phyloP scores from a whole-genome alignment of 305 asterid species.

The Solanum hybrid region DNA sequence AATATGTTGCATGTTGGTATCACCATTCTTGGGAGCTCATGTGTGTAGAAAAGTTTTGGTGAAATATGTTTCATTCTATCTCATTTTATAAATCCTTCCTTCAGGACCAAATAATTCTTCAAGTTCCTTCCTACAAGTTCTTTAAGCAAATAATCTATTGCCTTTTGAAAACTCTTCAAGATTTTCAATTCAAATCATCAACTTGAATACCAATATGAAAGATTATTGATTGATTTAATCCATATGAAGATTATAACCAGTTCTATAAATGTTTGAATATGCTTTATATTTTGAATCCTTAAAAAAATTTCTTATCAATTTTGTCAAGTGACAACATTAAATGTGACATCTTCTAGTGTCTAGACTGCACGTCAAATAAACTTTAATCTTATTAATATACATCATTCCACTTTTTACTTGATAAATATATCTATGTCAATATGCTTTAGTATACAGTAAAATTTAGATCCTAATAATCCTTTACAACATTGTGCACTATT shows the following conservation, averaged over 20 bases:
- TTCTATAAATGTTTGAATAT: background rate
- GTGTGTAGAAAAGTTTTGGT: background rate
- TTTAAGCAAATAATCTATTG: background rate
- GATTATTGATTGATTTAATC: background rate
- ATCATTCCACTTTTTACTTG: too few species aligned
- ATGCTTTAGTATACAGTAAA: too few species aligned
- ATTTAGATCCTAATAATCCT: too few species aligned
- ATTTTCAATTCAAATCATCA: background rate
- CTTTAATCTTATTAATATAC: too few species aligned
- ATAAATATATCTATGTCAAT: too few species aligned
- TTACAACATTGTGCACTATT: too few species aligned
- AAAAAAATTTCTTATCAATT: too few species aligned
- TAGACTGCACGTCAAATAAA: too few species aligned
- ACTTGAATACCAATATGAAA: background rate
- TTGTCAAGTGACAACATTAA: too few species aligned
- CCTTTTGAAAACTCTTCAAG: background rate
- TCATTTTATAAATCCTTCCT: background rate
- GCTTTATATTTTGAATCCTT: background rate
- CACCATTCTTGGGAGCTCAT: background rate
- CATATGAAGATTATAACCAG: background rate
- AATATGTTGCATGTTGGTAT: too few species aligned
- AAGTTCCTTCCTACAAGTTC: background rate
- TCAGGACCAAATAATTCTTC: background rate
- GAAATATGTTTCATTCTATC: background rate
- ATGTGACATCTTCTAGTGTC: too few species aligned